Base-by-base conservation (phyloP, 768 basidiomycete species). In the Tephrocybe sp. region DNA sequence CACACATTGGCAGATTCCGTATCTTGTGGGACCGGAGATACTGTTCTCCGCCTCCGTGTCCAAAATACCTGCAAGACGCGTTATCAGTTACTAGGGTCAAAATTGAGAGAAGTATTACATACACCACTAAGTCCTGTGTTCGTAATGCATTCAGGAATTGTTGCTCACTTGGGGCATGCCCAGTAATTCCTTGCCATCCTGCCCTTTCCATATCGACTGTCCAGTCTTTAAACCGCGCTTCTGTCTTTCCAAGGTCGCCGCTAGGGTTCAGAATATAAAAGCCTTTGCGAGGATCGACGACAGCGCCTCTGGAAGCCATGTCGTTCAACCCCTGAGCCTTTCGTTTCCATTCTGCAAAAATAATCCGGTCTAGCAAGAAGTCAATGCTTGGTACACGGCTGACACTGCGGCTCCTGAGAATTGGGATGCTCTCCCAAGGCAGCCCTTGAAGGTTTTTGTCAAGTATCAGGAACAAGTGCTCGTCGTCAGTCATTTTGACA, bases 351-450 rank as follows among this genome's bases (percentile, higher is more conserved):
- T 74, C 72, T 7, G 82, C 81, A 51, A 89, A 78, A 30, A 78
- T 72, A 39, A 98, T 56, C 22, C 95, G 79, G 64, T 99, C 97
- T 19, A 89, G 67, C 16, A 99, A 72, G 74, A 98, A 98, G 50
- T 90, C 81, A 34, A 94, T 64, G 32, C 87, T 91, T 2, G 97
- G 97, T 55, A 98, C 84, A n/a, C 97, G 86, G 63, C 91, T 94
- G 62, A 98, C 80, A 47, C 93, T 90, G 43, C 85, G 76, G 8
- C 88, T 91, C 36, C 91, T 78, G 10, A 98, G 70, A 36, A 86
- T 79, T 0, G 96, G 94, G 12, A 98, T 82, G 20, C 89, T 95
- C 68, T 98, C 97, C 96, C 96, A 98, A 2, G 97, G 95, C 49
- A 98, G 76, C 0, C 84, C 82, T 61, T 94, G 91, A 10, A 95